These are phyloP conservation scores for Lycium barbarum DNA, from an alignment of 257 asterid genomes.

Conservation along the genomic window DNA sequence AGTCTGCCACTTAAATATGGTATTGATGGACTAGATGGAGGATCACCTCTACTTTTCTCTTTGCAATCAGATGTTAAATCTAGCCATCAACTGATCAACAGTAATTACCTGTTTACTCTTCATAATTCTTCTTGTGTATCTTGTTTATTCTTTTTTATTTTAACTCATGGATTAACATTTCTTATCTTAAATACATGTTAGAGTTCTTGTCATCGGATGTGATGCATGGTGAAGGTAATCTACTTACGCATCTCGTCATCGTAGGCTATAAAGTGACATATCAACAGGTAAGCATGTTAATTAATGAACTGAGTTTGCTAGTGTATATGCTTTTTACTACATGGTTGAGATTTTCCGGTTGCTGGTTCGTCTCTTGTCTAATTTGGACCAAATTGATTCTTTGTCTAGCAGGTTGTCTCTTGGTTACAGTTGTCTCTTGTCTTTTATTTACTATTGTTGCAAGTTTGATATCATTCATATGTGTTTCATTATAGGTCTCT, in stretches of 20 bases:
- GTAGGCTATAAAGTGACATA: constrained; percentile 83
- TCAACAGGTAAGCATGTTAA: constrained; percentile 73
- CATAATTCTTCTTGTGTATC: constrained; percentile 30
- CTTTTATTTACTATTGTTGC: neutral
- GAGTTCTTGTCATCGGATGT: constrained; percentile 87
- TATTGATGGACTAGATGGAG: constrained; percentile 96
- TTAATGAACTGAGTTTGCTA: neutral
- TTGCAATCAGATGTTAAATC: constrained; percentile 68
- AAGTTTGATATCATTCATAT: neutral
- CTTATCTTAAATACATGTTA: constrained; percentile 38
- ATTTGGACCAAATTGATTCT: constrained; percentile 10
- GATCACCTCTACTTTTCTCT: constrained; percentile 86
- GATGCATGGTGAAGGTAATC: constrained; percentile 99
- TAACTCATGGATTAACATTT: constrained; percentile 31
- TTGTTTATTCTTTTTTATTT: constrained; percentile 35
- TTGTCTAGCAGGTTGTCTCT: neutral
- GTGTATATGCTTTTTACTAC: constrained; percentile 1
- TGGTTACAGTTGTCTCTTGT: neutral
- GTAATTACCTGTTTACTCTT: constrained; percentile 49
- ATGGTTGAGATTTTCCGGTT: constrained; percentile 16
- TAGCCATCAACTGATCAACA: constrained; percentile 78
- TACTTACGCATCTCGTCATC: constrained; percentile 81
- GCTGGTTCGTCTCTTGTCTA: neutral
- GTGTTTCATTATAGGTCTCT: neutral
- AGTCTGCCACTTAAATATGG: constrained; percentile 92